Percentiles rank a stretch among this genome's conserved stretches.
phyloP scores from a whole-genome alignment of 1,284 basidiomycete species.

The Ceratobasidium sp. region DNA sequence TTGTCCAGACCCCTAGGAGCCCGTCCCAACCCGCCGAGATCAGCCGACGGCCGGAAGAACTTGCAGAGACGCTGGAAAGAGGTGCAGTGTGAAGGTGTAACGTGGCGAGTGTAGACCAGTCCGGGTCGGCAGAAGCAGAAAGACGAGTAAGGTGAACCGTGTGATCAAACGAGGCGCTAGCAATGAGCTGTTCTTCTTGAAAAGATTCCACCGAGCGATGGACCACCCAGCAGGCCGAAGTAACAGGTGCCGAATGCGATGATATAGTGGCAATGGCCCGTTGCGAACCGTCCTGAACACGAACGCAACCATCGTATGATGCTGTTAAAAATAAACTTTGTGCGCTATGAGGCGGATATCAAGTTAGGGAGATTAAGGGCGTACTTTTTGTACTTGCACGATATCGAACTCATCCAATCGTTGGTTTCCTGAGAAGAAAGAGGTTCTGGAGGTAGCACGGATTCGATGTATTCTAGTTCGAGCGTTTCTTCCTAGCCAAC shows the following conservation, averaged over 20 bases:
- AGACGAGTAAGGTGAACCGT: slow-evolving; percentile 67
- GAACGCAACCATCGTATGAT: slow-evolving; percentile 80
- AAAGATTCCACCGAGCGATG: slow-evolving; percentile 47
- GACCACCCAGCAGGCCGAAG: slow-evolving; percentile 68
- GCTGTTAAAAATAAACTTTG: slow-evolving; percentile 74
- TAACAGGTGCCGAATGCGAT: slow-evolving; percentile 72
- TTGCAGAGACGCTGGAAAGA: slow-evolving; percentile 69
- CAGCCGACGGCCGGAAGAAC: slow-evolving; percentile 63
- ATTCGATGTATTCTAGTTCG: slow-evolving; percentile 93
- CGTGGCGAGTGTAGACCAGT: slow-evolving; percentile 59
- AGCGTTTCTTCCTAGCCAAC: slow-evolving; percentile 77
- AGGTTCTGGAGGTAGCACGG: slow-evolving; percentile 86
- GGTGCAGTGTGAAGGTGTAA: slow-evolving; percentile 78
- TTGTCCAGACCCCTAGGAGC: slow-evolving; percentile 79
- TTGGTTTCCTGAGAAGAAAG: slow-evolving; percentile 84
- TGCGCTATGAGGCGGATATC: slow-evolving; percentile 15
- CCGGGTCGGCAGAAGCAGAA: slow-evolving; percentile 50
- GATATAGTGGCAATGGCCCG: slow-evolving; percentile 59
- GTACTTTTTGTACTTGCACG: slow-evolving; percentile 71
- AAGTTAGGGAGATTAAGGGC: slow-evolving; percentile 49
- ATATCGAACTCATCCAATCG: slow-evolving; percentile 91
- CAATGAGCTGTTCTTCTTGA: slow-evolving; percentile 62
- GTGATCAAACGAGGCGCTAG: slow-evolving; percentile 84
- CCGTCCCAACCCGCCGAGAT: slow-evolving; percentile 82
- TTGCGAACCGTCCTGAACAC: slow-evolving; percentile 75